Base-by-base conservation (phyloP, 345 rosid species). In the Gynandropsis gynandra region DNA sequence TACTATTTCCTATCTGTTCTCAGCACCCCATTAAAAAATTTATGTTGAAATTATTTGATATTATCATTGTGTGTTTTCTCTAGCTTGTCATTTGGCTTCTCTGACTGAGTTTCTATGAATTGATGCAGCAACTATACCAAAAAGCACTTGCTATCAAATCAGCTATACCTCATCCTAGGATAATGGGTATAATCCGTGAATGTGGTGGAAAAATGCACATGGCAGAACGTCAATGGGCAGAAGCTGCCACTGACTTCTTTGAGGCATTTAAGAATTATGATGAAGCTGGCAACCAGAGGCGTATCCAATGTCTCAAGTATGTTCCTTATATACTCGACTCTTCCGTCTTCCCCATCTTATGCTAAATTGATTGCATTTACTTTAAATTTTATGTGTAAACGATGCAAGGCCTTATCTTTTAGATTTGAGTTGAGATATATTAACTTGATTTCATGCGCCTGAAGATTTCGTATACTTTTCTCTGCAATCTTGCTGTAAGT, bases 151-250 rank as follows among this genome's bases (percentile, higher is more conserved):
- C 99, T 27, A 89, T 93, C 59, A 93, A 93, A 71, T 93, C 99
- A 24, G 99, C 99, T 24, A 93, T 93, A 76, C 99, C 99, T 12
- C 99, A 93, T 81, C 99, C 99, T 48, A 81, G 99, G 74, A 93
- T 93, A 62, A 88, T 93, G 97, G 99, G 99, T 33, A 88, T 93
- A 72, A 88, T 93, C 56, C 82, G 95, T 21, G 99, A 93, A 67
- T 93, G 99, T 73, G 99, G 99, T 54, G 99, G 99, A 4, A 93
- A 93, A 75, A 93, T 93, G 99, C 97, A 88, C 73, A 93, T 85
- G 99, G 95, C 97, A 21, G 97, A 93, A 73, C 97, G 95, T 62
- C 95, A 83, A 54, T 93, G 99, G 99, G 89, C 81, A 47, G 99
- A 93, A 35, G 99, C 97, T 0, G 97, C 97, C 14, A 93, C 99